These are phyloP conservation scores for Panellus pusillus DNA, from an alignment of 768 basidiomycete species.

Conservation along the genomic window DNA sequence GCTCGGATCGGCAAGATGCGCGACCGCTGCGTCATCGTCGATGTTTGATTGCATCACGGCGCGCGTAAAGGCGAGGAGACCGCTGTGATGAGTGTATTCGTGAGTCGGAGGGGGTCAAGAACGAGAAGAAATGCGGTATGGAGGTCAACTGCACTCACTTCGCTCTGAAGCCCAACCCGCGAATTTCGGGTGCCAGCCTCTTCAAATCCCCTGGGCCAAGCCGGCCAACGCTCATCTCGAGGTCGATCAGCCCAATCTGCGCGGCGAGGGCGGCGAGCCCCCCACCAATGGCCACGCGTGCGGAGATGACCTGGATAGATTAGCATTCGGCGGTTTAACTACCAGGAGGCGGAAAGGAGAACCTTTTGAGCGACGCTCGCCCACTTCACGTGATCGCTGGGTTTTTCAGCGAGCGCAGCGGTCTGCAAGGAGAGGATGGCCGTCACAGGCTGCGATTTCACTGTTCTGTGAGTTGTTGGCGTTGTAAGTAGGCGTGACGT, in stretches of 20 bases:
- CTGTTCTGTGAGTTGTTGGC: background rate
- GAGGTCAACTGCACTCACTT: conserved; percentile 27
- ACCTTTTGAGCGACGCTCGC: conserved; percentile 26
- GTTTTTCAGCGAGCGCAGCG: conserved; percentile 30
- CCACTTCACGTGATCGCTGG: conserved; percentile 39
- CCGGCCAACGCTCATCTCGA: conserved; percentile 44
- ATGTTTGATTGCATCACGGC: conserved; percentile 36
- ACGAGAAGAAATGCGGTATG: background rate
- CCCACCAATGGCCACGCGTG: conserved; percentile 30
- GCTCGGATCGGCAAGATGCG: background rate
- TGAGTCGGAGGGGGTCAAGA: background rate
- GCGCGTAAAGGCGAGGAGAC: conserved; percentile 38
- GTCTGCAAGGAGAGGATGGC: conserved; percentile 35
- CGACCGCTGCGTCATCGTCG: conserved; percentile 21
- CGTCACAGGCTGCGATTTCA: conserved; percentile 30
- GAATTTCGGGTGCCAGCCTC: conserved; percentile 38
- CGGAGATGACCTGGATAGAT: conserved; percentile 15
- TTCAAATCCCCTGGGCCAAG: conserved; percentile 44
- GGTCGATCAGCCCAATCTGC: conserved; percentile 39
- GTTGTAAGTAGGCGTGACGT: background rate
- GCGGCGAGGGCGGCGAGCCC: conserved; percentile 33
- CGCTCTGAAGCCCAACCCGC: conserved; percentile 38
- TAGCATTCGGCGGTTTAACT: too few relatives aligned
- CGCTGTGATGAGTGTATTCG: conserved; percentile 26
- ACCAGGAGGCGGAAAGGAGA: background rate